These are phyloP conservation scores for Debaryomyces sp. DNA, from an alignment of 1,139 yeast genomes.

Conservation along the genomic window DNA sequence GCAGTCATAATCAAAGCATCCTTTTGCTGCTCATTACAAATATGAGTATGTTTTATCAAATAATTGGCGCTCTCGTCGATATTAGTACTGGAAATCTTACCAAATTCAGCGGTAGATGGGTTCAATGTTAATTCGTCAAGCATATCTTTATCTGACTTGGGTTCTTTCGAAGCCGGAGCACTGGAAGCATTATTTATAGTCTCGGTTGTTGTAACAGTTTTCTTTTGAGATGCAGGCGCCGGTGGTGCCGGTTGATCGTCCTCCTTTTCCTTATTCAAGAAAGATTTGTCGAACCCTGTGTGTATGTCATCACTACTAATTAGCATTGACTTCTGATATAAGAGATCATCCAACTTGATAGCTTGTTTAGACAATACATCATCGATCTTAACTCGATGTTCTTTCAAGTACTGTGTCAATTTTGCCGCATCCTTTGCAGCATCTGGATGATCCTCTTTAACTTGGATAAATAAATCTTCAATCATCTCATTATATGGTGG, in stretches of 20 bases:
- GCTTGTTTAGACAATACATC: conserved; percentile 61
- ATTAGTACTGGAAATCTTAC: conserved; percentile 55
- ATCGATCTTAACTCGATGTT: conserved; percentile 72
- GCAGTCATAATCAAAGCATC: conserved; percentile 94
- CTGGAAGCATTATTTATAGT: conserved; percentile 28
- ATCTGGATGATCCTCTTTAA: conserved; percentile 59
- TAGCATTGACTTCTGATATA: conserved; percentile 70
- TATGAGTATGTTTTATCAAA: conserved; percentile 62
- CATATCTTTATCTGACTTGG: conserved; percentile 25
- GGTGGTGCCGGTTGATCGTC: conserved; percentile 20
- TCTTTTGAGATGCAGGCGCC: conserved; percentile 7
- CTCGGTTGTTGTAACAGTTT: conserved; percentile 29
- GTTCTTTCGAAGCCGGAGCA: conserved; percentile 6
- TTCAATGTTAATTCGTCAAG: conserved; percentile 39
- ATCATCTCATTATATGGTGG: conserved; percentile 93
- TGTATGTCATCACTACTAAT: conserved; percentile 90
- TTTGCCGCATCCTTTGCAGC: conserved; percentile 45
- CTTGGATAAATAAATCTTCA: conserved; percentile 79
- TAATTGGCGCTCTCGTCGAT: conserved; percentile 52
- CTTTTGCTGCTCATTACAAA: conserved; percentile 81
- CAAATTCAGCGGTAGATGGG: conserved; percentile 68
- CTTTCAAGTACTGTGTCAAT: conserved; percentile 48
- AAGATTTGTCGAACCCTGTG: conserved; percentile 88
- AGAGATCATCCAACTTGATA: conserved; percentile 63
- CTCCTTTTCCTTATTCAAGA: conserved; percentile 61